Evolutionary conservation across 2,329 filamentous ascomycete species (phyloP).

Genomic region (Pestalotiopsis sp.): DNA sequence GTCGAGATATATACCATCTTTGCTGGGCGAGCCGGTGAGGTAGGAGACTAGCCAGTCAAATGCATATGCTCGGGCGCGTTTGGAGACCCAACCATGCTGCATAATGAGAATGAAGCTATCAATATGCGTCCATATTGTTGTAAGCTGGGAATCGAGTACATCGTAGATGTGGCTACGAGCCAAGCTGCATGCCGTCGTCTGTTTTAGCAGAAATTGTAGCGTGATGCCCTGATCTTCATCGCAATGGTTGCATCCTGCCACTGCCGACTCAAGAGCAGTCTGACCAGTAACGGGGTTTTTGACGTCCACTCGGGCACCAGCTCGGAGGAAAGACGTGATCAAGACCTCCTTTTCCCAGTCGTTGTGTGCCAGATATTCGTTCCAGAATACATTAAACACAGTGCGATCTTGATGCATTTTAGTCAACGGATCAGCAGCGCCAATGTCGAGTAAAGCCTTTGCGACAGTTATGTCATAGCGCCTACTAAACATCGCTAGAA

Average conservation of each 20-base stretch:
- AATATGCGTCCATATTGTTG: not conserved
- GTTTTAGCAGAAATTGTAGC: not conserved
- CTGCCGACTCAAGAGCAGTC: not conserved
- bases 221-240: not conserved
- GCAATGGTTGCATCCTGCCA: not conserved
- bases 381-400: not conserved
- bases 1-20: not conserved
- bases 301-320: not conserved
- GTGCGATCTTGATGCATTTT: not conserved
- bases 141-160: not conserved
- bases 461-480: not conserved
- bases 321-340: not conserved
- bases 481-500: not conserved
- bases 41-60: not conserved
- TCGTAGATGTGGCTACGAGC: not conserved
- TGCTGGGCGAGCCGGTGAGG: not conserved
- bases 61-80: not conserved
- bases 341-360: not conserved
- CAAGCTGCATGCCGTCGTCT: not conserved
- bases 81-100: not conserved
- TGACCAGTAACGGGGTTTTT: not conserved
- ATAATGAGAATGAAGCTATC: not conserved
- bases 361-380: not conserved
- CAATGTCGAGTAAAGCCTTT: not conserved
- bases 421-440: not conserved